Evolutionary conservation across 305 asterid species (phyloP).

Genomic region (Plantago lanceolata): DNA sequence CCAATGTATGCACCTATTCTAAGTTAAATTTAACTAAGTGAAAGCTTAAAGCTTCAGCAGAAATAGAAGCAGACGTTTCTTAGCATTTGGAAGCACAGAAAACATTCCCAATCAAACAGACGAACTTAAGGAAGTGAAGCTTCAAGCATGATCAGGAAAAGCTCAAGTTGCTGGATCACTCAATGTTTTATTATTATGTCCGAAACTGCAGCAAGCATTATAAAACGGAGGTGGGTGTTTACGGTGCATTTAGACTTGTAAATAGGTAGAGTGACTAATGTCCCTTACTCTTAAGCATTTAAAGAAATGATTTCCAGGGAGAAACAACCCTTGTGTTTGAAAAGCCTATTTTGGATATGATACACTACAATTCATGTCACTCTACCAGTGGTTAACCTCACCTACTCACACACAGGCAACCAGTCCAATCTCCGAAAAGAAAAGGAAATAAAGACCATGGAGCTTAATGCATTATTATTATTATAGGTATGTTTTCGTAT

Average conservation of each 20-base stretch:
- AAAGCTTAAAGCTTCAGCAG: slow-evolving; percentile 1
- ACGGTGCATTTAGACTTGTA: too few species aligned
- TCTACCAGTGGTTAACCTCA: neutral
- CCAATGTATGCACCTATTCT: too few species aligned
- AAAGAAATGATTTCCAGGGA: neutral
- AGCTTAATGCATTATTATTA: neutral
- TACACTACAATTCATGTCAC: neutral
- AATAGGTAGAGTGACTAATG: too few species aligned
- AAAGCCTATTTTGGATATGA: neutral
- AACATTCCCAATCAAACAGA: neutral
- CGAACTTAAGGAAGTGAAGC: neutral
- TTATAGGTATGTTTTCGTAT: neutral
- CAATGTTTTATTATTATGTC: neutral
- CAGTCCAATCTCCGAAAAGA: neutral
- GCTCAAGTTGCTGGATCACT: neutral
- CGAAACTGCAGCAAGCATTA: neutral
- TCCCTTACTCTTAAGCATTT: neutral
- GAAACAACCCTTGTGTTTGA: neutral
- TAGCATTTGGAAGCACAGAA: neutral
- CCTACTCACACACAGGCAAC: neutral
- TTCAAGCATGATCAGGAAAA: neutral
- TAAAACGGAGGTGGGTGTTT: too few species aligned
- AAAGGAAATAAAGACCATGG: slow-evolving; percentile 1
- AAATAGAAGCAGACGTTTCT: neutral
- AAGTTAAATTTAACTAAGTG: neutral